A percentile compares a stretch with the other conserved stretches of the same genome.
Evolutionary conservation across 176 grass and related monocot species (phyloP).

Genomic region (Cocos nucifera): DNA sequence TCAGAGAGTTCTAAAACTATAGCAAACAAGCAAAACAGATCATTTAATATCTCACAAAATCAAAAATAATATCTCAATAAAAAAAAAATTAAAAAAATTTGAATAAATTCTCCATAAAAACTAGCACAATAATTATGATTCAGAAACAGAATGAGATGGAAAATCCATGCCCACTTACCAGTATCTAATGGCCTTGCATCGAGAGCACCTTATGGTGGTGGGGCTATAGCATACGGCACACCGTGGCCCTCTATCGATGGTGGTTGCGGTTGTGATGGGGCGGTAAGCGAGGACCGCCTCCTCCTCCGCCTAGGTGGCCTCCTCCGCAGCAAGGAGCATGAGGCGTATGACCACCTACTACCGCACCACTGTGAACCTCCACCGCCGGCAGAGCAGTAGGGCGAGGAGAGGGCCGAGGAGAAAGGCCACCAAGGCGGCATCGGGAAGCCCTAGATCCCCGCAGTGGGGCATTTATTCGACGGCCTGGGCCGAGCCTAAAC

Average conservation of each 20-base stretch:
- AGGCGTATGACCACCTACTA: slow-evolving; percentile 21
- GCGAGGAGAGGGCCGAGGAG: slow-evolving; percentile 5
- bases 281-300: neutral
- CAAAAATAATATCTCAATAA: too few species aligned
- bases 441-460: neutral
- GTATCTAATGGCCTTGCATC: slow-evolving; percentile 23
- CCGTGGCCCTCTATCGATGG: neutral
- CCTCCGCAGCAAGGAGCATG: slow-evolving; percentile 13
- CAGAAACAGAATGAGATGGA: too few species aligned
- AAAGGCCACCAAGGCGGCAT: slow-evolving; percentile 1
- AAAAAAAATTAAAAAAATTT: too few species aligned
- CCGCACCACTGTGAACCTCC: slow-evolving; percentile 13
- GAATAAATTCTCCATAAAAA: too few species aligned
- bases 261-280: neutral
- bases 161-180: neutral
- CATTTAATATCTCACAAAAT: too few species aligned
- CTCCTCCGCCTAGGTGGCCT: neutral
- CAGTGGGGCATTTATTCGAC: neutral
- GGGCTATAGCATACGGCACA: slow-evolving; percentile 14
- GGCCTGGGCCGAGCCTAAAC: too few species aligned
- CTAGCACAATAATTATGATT: too few species aligned
- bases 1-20: slow-evolving; percentile 93
- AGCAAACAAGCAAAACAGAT: slow-evolving; percentile 17
- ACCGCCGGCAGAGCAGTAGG: neutral
- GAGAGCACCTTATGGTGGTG: slow-evolving; percentile 20